phyloP scores from a whole-genome alignment of 2,329 filamentous ascomycete species.

The Ophiostoma ips region DNA sequence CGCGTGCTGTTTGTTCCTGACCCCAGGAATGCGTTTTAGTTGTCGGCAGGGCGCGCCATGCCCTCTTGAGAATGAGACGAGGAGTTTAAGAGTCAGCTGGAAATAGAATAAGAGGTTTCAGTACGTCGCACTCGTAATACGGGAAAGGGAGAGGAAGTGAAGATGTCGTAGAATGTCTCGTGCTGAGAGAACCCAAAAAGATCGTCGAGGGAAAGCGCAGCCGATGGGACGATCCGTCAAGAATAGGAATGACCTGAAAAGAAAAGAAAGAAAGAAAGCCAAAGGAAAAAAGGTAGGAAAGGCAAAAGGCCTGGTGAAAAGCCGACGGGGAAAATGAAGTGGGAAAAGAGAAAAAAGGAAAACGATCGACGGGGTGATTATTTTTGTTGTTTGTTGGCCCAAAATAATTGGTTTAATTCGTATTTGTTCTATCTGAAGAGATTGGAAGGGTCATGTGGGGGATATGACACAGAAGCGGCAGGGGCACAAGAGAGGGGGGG shows the following conservation, averaged over 20 bases:
- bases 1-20: background rate
- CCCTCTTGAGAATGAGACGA: background rate
- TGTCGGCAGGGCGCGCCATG: constrained; percentile 3
- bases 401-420: background rate
- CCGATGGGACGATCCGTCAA: background rate
- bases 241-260: no score
- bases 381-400: background rate
- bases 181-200: background rate
- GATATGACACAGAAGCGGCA: background rate
- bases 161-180: no score
- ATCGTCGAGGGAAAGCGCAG: background rate
- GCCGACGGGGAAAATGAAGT: background rate
- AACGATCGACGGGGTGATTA: background rate
- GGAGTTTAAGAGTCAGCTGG: no score
- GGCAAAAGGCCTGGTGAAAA: no score
- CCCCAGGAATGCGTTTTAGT: constrained; percentile 3
- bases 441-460: background rate
- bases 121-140: no score
- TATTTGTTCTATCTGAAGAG: background rate
- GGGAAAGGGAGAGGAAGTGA: no score
- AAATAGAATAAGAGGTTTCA: no score
- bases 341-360: no score
- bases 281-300: background rate
- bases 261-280: background rate
- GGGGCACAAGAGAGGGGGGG: background rate